Conservation (phyloP, 2,329 filamentous ascomycete species). For the Fusarium sp. region DNA sequence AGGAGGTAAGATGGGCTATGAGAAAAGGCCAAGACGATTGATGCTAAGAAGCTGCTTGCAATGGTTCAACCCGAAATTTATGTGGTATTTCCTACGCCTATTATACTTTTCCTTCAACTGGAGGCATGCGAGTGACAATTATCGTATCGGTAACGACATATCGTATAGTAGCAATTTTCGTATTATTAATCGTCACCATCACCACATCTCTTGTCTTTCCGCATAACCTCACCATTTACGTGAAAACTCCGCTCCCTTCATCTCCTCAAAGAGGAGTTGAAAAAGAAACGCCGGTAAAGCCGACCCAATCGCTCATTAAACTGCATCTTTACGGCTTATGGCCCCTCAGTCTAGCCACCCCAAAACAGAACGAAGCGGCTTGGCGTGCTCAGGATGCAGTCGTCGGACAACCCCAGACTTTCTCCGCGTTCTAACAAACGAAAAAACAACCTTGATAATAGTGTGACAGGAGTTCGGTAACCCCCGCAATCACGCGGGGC, state of each 20-base stretch:
- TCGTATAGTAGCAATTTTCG: background rate
- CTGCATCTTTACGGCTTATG: background rate
- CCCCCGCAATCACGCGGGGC: background rate
- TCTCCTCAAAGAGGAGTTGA: background rate
- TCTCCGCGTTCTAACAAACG: background rate
- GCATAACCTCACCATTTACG: background rate
- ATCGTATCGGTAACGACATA: background rate
- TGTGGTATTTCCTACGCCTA: background rate
- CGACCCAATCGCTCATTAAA: background rate
- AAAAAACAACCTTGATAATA: background rate
- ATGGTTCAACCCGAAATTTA: background rate
- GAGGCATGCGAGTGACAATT: background rate
- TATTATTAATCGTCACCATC: background rate
- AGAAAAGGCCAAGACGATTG: background rate
- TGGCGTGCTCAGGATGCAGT: background rate
- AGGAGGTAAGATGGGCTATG: background rate
- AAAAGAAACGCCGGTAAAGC: background rate
- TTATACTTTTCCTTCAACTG: background rate
- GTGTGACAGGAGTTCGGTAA: background rate
- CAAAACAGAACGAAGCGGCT: background rate
- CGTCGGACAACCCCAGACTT: background rate
- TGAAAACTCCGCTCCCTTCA: no score
- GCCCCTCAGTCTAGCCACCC: background rate
- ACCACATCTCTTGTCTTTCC: background rate
- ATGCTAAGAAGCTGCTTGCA: background rate